Base-by-base conservation (phyloP, 2,329 filamentous ascomycete genomes). In the Tolypocladium cylindrosporum region DNA sequence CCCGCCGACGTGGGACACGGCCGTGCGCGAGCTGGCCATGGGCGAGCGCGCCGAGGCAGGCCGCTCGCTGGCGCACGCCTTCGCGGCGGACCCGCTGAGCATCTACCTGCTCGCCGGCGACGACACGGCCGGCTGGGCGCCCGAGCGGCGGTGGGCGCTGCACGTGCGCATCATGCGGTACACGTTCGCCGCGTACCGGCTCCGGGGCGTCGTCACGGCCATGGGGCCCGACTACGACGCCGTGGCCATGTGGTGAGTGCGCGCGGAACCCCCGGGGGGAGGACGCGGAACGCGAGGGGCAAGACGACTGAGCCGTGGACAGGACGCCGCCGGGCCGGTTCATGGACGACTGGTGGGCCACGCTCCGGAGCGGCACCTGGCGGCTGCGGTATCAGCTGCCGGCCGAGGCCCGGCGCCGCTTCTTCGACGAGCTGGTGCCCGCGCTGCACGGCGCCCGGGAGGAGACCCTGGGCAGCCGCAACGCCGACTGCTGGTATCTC, bases 151-250 rank as follows among this genome's bases (percentile, higher is more conserved):
- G 68, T 94, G 88, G 86, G 82, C 84, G 63, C 78, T 94, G 52
- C 90, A 94, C 71, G 79, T 88, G 63, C 82, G 87, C 68, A 87
- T 91, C 65, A 83, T 93, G 77, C 86, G 85, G 64, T 92, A 91
- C 72, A 81, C 90, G 64, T 86, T 86, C 55, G 88, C 89, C 59
- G 85, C 88, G 60, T 89, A 91, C 70, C 85, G 84, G 71, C 80
- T 88, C 67, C 86, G 86, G 64, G 90, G 90, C 58, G 72, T 90
- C 59, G 89, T 89, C 57, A 87, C 88, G 52, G 85, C 87, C 57
- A 84, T 89, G 61, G 90, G 90, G 21, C 81, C 85, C 7, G 83
- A 91, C 67, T 90, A 88, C 67, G 89, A 90, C 63, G 87, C 84
- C 62, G 86, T 94, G 57, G 89, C 88, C 58, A 77, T 94, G 56